Conservation (phyloP, 179 eudicot genomes). For the Nepenthes alata region DNA sequence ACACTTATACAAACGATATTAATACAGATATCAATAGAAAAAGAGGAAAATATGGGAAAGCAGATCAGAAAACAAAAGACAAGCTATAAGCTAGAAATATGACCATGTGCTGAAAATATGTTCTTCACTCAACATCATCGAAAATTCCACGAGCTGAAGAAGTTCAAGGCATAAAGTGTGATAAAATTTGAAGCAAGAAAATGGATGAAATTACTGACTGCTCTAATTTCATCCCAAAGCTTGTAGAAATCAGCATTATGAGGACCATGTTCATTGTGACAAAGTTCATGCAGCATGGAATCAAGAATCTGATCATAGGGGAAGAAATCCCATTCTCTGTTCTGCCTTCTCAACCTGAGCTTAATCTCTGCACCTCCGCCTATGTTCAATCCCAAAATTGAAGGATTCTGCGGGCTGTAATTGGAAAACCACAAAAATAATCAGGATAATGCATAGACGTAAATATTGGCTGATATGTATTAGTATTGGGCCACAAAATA, state of each 20-base stretch:
- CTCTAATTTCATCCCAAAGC: conserved; percentile 63
- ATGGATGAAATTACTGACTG: conserved; percentile 26
- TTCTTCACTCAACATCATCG: too few species aligned
- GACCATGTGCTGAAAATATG: too few species aligned
- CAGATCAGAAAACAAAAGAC: too few species aligned
- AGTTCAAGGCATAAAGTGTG: neutral
- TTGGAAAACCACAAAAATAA: neutral
- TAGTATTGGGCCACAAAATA: too few species aligned
- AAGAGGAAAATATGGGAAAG: too few species aligned
- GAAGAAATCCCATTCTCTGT: conserved; percentile 59
- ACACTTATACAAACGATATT: too few species aligned
- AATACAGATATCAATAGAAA: too few species aligned
- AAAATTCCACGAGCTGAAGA: neutral
- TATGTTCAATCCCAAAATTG: conserved; percentile 63
- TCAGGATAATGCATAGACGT: too few species aligned
- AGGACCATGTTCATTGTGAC: conserved; percentile 63
- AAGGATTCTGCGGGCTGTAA: conserved; percentile 61
- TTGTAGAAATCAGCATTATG: conserved; percentile 70
- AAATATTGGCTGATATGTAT: too few species aligned
- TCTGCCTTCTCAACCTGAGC: conserved; percentile 55
- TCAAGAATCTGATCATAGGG: conserved; percentile 58
- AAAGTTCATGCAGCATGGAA: conserved; percentile 83
- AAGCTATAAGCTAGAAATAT: too few species aligned
- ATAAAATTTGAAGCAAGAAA: neutral
- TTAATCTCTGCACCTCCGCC: conserved; percentile 64